A percentile compares a stretch with the other conserved stretches of the same genome.
Conservation (phyloP, 179 eudicot genomes). For the Camellia oleifera region DNA sequence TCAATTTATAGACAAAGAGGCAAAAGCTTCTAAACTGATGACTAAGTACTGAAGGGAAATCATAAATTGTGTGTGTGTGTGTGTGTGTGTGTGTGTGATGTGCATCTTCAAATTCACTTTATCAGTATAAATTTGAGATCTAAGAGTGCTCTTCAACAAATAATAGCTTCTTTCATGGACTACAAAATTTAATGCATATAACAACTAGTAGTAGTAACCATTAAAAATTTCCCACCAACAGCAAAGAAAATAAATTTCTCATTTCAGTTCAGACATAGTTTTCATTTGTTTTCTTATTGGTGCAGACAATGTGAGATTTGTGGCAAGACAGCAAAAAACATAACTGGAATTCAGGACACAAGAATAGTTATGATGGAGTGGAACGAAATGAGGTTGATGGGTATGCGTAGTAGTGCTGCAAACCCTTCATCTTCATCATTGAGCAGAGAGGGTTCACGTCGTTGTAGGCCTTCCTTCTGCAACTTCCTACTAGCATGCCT, state of each 20-base stretch:
- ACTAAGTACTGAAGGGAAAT: background rate
- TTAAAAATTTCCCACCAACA: background rate
- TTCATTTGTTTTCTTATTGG: background rate
- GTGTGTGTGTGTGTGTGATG: background rate
- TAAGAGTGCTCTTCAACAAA: background rate
- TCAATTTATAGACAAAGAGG: background rate
- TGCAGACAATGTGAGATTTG: slow-evolving; percentile 59
- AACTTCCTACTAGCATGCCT: slow-evolving; percentile 33
- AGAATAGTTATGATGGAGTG: slow-evolving; percentile 21
- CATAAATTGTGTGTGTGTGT: background rate
- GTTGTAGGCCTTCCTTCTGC: slow-evolving; percentile 22
- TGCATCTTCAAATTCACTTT: background rate
- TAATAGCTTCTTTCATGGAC: background rate
- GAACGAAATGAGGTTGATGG: slow-evolving; percentile 15
- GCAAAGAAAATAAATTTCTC: background rate
- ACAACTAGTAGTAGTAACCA: background rate
- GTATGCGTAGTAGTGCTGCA: background rate
- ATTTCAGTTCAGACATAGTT: background rate
- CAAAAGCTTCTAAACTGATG: background rate
- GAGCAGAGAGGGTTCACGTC: slow-evolving; percentile 7
- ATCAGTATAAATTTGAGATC: background rate
- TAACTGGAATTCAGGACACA: slow-evolving; percentile 30
- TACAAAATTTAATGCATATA: background rate
- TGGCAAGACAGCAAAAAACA: slow-evolving; percentile 41
- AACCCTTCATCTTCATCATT: too few species aligned